Evolutionary conservation across 2,329 filamentous ascomycete genomes (phyloP).

Genomic region (Verticillium klebahnii): DNA sequence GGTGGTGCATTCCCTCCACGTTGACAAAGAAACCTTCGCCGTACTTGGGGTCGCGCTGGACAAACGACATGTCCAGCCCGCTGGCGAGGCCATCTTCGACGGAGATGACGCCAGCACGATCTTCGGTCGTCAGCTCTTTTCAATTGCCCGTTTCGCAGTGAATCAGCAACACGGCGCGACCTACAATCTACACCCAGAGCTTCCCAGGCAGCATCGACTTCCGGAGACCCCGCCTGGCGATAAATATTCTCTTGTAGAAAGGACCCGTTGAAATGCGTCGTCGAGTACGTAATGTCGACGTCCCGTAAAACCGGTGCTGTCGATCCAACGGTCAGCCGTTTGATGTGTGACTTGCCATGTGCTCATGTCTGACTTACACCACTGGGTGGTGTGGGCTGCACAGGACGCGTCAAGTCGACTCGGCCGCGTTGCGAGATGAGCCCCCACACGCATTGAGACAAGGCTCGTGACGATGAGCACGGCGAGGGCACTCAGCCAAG

Average conservation of each 20-base stretch:
- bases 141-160: not conserved
- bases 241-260: slow-evolving; percentile 51
- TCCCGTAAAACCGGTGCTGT: slow-evolving; percentile 28
- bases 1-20: slow-evolving; percentile 50
- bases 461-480: slow-evolving; percentile 11
- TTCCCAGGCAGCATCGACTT: slow-evolving; percentile 55
- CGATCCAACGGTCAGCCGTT: not conserved
- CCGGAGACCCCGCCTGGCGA: slow-evolving; percentile 41
- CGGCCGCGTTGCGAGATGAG: slow-evolving; percentile 9
- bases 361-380: slow-evolving; percentile 24
- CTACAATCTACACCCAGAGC: slow-evolving; percentile 38
- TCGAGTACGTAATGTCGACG: slow-evolving; percentile 24
- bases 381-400: slow-evolving; percentile 27
- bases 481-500: slow-evolving; percentile 4
- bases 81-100: slow-evolving; percentile 41
- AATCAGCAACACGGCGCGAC: slow-evolving; percentile 9
- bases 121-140: slow-evolving; percentile 20
- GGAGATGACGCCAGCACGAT: slow-evolving; percentile 43
- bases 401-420: slow-evolving; percentile 17
- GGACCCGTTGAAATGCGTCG: slow-evolving; percentile 48
- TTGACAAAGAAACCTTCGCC: slow-evolving; percentile 57
- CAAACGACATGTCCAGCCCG: slow-evolving; percentile 49
- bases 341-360: not conserved
- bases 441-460: slow-evolving; percentile 14
- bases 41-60: slow-evolving; percentile 48